Evolutionary conservation across 495 filamentous ascomycete genomes (phyloP).

Genomic region (Neurospora terricola): DNA sequence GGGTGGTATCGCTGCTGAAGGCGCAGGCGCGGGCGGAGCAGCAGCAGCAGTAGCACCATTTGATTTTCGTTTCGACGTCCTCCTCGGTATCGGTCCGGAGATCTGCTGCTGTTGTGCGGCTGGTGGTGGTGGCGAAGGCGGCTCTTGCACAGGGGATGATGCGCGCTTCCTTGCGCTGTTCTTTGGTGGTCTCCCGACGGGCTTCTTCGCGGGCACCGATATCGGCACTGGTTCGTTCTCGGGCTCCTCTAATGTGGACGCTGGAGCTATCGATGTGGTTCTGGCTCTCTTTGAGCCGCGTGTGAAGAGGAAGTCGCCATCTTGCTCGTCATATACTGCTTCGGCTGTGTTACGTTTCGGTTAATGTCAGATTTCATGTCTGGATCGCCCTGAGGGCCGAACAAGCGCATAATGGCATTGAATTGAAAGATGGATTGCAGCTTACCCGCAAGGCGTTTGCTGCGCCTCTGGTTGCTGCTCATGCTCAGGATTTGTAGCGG

Average conservation of each 20-base stretch:
- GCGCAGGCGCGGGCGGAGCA: not conserved
- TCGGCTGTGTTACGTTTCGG: slow-evolving; percentile 14
- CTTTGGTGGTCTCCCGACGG: slow-evolving; percentile 32
- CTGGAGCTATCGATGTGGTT: slow-evolving; percentile 32
- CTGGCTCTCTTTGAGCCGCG: slow-evolving; percentile 44
- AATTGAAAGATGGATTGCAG: slow-evolving; percentile 6
- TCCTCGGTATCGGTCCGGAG: slow-evolving; percentile 26
- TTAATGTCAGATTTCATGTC: slow-evolving; percentile 7
- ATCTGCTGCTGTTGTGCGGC: slow-evolving; percentile 1
- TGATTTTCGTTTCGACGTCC: slow-evolving; percentile 30
- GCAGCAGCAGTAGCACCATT: slow-evolving; percentile 7
- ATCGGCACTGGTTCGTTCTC: slow-evolving; percentile 32
- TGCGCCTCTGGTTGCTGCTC: slow-evolving; percentile 47
- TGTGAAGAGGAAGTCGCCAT: slow-evolving; percentile 55
- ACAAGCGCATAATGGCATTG: not conserved
- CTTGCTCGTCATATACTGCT: slow-evolving; percentile 52
- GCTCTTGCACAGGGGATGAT: slow-evolving; percentile 20
- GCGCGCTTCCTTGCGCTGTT: slow-evolving; percentile 28
- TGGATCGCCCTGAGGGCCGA: slow-evolving; percentile 9
- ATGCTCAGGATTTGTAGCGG: slow-evolving; percentile 51
- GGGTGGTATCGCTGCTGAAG: slow-evolving; percentile 3
- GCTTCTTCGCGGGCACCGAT: slow-evolving; percentile 25
- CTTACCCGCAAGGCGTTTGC: slow-evolving; percentile 48
- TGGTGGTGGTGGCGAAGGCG: slow-evolving; percentile 11
- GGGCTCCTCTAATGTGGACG: slow-evolving; percentile 20